A percentile compares a stretch with the other conserved stretches of the same genome.
phyloP scores from a whole-genome alignment of 495 filamentous ascomycete species.

The Aspergillus nidulans region DNA sequence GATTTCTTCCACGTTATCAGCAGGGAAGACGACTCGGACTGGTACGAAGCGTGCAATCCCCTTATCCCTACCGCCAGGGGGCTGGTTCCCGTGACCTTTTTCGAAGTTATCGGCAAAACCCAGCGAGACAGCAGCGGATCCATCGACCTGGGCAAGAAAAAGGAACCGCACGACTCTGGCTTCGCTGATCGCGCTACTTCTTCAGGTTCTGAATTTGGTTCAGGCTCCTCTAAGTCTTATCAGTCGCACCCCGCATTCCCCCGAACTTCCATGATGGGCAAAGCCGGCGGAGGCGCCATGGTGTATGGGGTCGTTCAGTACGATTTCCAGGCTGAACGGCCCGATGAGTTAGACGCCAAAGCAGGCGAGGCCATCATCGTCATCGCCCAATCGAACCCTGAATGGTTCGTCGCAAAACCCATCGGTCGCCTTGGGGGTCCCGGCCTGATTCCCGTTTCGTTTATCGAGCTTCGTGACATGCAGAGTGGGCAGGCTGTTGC shows the following conservation, averaged over 20 bases:
- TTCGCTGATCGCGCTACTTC: slow-evolving; percentile 60
- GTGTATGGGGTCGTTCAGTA: slow-evolving; percentile 97
- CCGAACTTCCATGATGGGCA: slow-evolving; percentile 53
- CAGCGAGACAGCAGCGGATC: slow-evolving; percentile 78
- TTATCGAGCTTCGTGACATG: slow-evolving; percentile 96
- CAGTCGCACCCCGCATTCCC: slow-evolving; percentile 36
- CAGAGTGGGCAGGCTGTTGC: slow-evolving; percentile 73
- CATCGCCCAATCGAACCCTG: slow-evolving; percentile 97
- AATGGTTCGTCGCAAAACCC: slow-evolving; percentile 99
- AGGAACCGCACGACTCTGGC: slow-evolving; percentile 69
- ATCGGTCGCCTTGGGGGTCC: slow-evolving; percentile 92
- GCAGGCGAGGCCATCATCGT: slow-evolving; percentile 95
- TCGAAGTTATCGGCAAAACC: slow-evolving; percentile 85
- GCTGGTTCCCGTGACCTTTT: slow-evolving; percentile 88
- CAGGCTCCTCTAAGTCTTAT: slow-evolving; percentile 21
- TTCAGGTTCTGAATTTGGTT: slow-evolving; percentile 32
- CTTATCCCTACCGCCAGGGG: slow-evolving; percentile 82
- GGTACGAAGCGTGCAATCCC: slow-evolving; percentile 99
- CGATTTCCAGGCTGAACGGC: slow-evolving; percentile 91
- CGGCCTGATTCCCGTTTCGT: slow-evolving; percentile 92
- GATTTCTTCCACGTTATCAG: slow-evolving; percentile 99
- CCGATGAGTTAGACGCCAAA: slow-evolving; percentile 93
- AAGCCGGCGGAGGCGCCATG: slow-evolving; percentile 69
- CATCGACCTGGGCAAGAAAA: slow-evolving; percentile 54
- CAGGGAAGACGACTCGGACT: slow-evolving; percentile 87